A percentile compares a stretch with the other conserved stretches of the same genome.
Evolutionary conservation across 2,329 filamentous ascomycete genomes (phyloP).

Genomic region (Xylariales sp.): DNA sequence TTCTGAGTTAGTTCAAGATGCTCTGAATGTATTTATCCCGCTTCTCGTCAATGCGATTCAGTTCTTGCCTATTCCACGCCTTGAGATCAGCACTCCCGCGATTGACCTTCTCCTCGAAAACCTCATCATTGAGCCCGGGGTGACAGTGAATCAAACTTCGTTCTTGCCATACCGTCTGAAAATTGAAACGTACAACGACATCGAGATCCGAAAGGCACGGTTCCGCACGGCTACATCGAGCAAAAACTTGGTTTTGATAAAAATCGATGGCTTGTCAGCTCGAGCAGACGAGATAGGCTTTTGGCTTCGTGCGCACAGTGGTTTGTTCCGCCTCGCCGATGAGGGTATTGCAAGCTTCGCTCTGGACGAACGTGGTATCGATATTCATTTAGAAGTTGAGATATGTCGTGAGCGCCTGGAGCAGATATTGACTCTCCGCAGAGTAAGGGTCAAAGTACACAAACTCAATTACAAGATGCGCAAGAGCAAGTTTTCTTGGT

Average conservation of each 20-base stretch:
- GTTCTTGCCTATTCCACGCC: slow-evolving; percentile 81
- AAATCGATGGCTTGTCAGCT: slow-evolving; percentile 76
- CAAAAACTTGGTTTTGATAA: slow-evolving; percentile 71
- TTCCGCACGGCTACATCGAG: slow-evolving; percentile 62
- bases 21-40: slow-evolving; percentile 76
- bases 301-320: slow-evolving; percentile 76
- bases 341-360: slow-evolving; percentile 82
- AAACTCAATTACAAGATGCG: slow-evolving; percentile 77
- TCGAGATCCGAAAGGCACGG: slow-evolving; percentile 77
- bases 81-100: slow-evolving; percentile 81
- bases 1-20: slow-evolving; percentile 68
- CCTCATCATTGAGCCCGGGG: slow-evolving; percentile 81
- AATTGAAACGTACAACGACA: slow-evolving; percentile 77
- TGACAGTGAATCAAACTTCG: slow-evolving; percentile 77
- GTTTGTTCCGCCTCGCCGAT: slow-evolving; percentile 71
- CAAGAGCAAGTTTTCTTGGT: slow-evolving; percentile 69
- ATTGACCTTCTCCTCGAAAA: slow-evolving; percentile 88
- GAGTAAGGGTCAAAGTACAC: slow-evolving; percentile 78
- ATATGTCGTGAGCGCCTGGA: slow-evolving; percentile 75
- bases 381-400: slow-evolving; percentile 80
- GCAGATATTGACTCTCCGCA: slow-evolving; percentile 72
- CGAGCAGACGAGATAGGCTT: slow-evolving; percentile 86
- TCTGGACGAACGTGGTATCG: slow-evolving; percentile 82
- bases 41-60: slow-evolving; percentile 73
- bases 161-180: slow-evolving; percentile 84